Evolutionary conservation across 257 asterid genomes (phyloP).

Genomic region (Verbena officinalis): DNA sequence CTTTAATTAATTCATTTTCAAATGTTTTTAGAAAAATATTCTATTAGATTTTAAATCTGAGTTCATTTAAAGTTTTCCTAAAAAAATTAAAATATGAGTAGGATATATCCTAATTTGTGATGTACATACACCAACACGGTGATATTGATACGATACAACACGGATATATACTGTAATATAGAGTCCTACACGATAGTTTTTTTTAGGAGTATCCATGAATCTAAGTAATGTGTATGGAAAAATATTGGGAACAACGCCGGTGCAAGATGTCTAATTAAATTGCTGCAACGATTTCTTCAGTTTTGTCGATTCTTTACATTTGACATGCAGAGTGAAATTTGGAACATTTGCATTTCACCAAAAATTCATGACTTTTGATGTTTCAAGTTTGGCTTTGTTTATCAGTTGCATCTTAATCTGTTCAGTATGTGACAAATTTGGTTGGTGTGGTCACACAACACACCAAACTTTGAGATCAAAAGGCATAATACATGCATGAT

Average conservation of each 20-base stretch:
- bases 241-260: neutral
- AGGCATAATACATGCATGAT: too few species aligned
- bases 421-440: constrained; percentile 5
- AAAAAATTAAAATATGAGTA: too few species aligned
- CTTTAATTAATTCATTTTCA: too few species aligned
- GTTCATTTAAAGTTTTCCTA: too few species aligned
- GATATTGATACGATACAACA: too few species aligned
- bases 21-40: too few species aligned
- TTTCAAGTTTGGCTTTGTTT: neutral
- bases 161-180: too few species aligned
- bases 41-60: too few species aligned
- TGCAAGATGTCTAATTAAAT: neutral
- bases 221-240: neutral
- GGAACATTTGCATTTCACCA: neutral
- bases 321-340: neutral
- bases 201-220: neutral
- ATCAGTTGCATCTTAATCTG: neutral
- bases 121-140: too few species aligned
- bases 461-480: constrained; percentile 27
- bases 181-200: too few species aligned
- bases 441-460: constrained; percentile 23
- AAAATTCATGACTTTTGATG: constrained; percentile 4
- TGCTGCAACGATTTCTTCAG: neutral
- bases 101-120: too few species aligned
- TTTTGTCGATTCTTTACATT: neutral